Percentiles rank a stretch among this genome's conserved stretches.
Conservation (phyloP, 495 filamentous ascomycete genomes). For the Xylaria scruposa region DNA sequence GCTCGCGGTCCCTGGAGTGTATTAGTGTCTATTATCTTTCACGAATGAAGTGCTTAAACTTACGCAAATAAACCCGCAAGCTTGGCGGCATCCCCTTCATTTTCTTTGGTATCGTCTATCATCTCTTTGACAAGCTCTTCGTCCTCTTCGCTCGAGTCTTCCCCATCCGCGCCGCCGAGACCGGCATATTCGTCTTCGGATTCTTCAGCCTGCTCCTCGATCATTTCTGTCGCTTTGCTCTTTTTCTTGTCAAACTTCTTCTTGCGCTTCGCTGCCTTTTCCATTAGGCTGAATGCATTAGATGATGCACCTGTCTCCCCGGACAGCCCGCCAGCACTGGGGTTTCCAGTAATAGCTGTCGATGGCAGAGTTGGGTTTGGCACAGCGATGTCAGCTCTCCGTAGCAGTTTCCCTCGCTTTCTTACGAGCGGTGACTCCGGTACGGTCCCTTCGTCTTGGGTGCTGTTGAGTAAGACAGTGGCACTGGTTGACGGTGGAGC, state of each 20-base stretch:
- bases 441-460: conserved; percentile 40
- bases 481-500: conserved; percentile 72
- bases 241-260: conserved; percentile 81
- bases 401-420: conserved; percentile 65
- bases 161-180: conserved; percentile 86
- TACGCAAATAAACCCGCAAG: conserved; percentile 90
- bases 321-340: not conserved
- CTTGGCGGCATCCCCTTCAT: conserved; percentile 77
- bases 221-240: conserved; percentile 84
- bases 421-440: conserved; percentile 67
- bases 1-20: conserved; percentile 63
- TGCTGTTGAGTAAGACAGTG: conserved; percentile 64
- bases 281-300: conserved; percentile 76
- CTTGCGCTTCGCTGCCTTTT: conserved; percentile 65
- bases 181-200: conserved; percentile 99
- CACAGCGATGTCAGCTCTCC: conserved; percentile 43
- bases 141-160: conserved; percentile 77
- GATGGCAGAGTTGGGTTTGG: conserved; percentile 26
- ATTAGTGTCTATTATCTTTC: conserved; percentile 10
- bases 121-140: conserved; percentile 73
- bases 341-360: conserved; percentile 24
- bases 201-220: conserved; percentile 94
- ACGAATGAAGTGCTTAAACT: conserved; percentile 48
- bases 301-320: conserved; percentile 24
- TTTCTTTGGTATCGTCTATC: conserved; percentile 78